Evolutionary conservation across 768 basidiomycete species (phyloP), one percentile per base, ranked within the genome.

Genomic region (Asterophora parasitica): DNA sequence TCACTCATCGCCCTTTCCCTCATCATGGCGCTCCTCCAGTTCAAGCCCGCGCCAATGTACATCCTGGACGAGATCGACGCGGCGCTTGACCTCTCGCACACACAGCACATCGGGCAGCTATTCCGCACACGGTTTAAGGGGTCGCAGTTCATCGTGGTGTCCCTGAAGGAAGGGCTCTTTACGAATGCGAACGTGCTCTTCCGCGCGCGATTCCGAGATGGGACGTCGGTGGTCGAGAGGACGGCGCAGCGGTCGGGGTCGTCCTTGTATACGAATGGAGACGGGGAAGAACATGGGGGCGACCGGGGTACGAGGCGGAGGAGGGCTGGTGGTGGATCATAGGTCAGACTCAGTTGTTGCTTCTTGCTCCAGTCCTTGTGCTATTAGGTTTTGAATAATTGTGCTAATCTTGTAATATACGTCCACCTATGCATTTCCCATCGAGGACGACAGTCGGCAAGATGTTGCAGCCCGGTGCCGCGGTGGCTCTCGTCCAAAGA

Each of bases 61-160:
- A 99, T 99, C 62, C 79, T 99, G 7, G 96, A 99, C 68, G 96
- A 99, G 68, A 95, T 99, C 53, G 96, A 98, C 65, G 94, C 96
- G 0, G 95, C 95, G 7, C 78, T 98, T 20, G 96, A 99, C 67
- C 72, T 98, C 10, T 94, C 92, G 23, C 92, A 95, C 57, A 95
- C 92, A 1, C 93, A 98, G 59, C 92, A 99, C 65, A 97, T 99
- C 50, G 96, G 95, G 26, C 91, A 92, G 55, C 80, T 98, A n/a
- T 98, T 99, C 81, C 80, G 88, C 34, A 95, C 87, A 40, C 82
- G 96, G 13, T 99, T 99, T 79, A 94, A 92, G 69, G 95, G 95
- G 34, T 88, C 88, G 12, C 96, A 99, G 64, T 99, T 97, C 70
- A 96, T 98, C 60, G 96, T 98, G 42, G 95, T 98, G 48, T 91